Evolutionary conservation across 345 rosid species (phyloP).

Genomic region (Aquilaria sinensis): DNA sequence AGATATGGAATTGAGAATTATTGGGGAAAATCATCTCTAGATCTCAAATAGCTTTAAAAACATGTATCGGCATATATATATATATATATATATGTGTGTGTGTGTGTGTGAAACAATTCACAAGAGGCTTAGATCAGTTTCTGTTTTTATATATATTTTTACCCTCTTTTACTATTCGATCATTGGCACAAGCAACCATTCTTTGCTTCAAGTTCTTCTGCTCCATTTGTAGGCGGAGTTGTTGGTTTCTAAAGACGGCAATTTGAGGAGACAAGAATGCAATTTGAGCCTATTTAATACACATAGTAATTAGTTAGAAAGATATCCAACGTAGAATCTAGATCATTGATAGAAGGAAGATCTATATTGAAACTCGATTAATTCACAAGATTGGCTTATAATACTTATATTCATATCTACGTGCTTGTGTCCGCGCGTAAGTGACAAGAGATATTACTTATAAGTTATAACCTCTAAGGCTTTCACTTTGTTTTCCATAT

Average conservation of each 20-base stretch:
- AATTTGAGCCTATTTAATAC: constrained; percentile 12
- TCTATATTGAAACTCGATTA: background rate
- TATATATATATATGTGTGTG: background rate
- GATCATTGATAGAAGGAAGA: background rate
- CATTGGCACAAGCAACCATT: constrained; percentile 1
- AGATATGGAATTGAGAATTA: too few relatives aligned
- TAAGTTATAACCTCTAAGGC: constrained; percentile 19
- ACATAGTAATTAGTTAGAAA: background rate
- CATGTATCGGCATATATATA: background rate
- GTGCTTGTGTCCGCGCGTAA: background rate
- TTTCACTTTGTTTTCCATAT: constrained; percentile 20
- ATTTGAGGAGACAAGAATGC: constrained; percentile 21
- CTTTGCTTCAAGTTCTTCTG: background rate
- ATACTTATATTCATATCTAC: too few relatives aligned
- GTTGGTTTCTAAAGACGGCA: background rate
- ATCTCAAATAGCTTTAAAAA: too few relatives aligned
- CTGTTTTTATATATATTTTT: background rate
- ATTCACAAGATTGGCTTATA: too few relatives aligned
- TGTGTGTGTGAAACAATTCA: background rate
- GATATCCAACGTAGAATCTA: background rate
- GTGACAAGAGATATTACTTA: background rate
- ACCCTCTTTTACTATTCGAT: constrained; percentile 12
- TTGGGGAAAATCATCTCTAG: too few relatives aligned
- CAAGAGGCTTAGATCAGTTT: background rate
- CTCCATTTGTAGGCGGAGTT: constrained; percentile 15